phyloP scores from a whole-genome alignment of 169 alveolate species.

The Plasmodium chabaudi region DNA sequence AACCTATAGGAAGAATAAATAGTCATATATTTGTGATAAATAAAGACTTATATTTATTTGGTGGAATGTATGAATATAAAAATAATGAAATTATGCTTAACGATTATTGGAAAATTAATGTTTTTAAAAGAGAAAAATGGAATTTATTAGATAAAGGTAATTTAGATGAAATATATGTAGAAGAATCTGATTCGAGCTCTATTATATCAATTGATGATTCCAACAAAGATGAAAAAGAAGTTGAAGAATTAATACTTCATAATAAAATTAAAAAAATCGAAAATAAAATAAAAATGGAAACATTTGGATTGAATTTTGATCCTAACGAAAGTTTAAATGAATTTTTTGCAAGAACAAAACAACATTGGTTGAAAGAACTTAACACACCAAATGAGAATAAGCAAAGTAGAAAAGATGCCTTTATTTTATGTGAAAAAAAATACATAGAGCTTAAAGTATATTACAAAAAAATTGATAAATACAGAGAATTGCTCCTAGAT shows the following conservation, averaged over 20 bases:
- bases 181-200: conserved; percentile 59
- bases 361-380: conserved; percentile 81
- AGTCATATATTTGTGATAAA: conserved; percentile 82
- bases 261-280: conserved; percentile 71
- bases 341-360: conserved; percentile 86
- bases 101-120: conserved; percentile 86
- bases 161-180: conserved; percentile 79
- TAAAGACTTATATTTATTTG: conserved; percentile 78
- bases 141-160: conserved; percentile 81
- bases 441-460: conserved; percentile 41
- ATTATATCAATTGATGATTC: conserved; percentile 74
- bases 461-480: conserved; percentile 62
- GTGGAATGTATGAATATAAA: conserved; percentile 87
- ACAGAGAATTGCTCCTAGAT: conserved; percentile 39
- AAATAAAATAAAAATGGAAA: conserved; percentile 47
- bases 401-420: conserved; percentile 75
- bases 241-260: conserved; percentile 42
- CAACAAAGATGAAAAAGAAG: conserved; percentile 70
- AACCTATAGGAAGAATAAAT: conserved; percentile 78
- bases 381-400: conserved; percentile 25
- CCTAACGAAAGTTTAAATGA: conserved; percentile 82
- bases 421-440: conserved; percentile 60
- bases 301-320: conserved; percentile 26
- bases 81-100: conserved; percentile 82
- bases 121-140: conserved; percentile 85